Base-by-base conservation (phyloP, 1,284 basidiomycete genomes). In the Sporisorium reilianum region DNA sequence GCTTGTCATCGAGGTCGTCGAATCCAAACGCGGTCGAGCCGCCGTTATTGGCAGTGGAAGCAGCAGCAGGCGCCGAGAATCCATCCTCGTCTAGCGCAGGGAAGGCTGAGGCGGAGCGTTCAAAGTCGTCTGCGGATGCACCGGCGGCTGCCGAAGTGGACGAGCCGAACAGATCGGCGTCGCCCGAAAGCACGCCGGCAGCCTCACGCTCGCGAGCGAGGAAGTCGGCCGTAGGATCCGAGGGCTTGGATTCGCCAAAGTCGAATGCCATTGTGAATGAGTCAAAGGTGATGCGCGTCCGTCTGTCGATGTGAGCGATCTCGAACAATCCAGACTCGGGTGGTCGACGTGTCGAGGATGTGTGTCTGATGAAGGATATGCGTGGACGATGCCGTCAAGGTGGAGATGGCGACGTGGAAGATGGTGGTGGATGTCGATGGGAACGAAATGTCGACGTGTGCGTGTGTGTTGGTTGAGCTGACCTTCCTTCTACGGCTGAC, bases 61-160 rank as follows among this genome's bases (percentile, higher is more conserved):
- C 48, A 22, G 62, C 71, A 18, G 68, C 51, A n/a, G 55, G 46
- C 8, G 28, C 46, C 46, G 46, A 48, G 46, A 48, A 48, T 26
- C 85, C 75, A 65, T 80, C 80, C 80, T 86, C 73, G 77, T 80
- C 69, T 22, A 87, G 87, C 23, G 87, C 87, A 42, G 87, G 84
- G 65, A 87, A 87, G 25, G 88, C 89, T 79, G 92, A 90, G 78
- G 88, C 87, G 74, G 90, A 89, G 23, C 64, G 60, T 63, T 82
- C 75, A 55, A 84, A 75, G 64, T 85, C 79, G 48, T 80, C 64
- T 36, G 48, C 59, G 25, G 59, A 54, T 32, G 50, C 67, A 22
- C 59, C 70, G 23, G 59, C 63, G 8, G 58, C 62, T 26, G 62
- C 50, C 7, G 59, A 55, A 11, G 63, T 68, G 42, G 78, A 79